phyloP scores from a whole-genome alignment of 192 early-diverging fungal genomes.

The Coemansia sp. region DNA sequence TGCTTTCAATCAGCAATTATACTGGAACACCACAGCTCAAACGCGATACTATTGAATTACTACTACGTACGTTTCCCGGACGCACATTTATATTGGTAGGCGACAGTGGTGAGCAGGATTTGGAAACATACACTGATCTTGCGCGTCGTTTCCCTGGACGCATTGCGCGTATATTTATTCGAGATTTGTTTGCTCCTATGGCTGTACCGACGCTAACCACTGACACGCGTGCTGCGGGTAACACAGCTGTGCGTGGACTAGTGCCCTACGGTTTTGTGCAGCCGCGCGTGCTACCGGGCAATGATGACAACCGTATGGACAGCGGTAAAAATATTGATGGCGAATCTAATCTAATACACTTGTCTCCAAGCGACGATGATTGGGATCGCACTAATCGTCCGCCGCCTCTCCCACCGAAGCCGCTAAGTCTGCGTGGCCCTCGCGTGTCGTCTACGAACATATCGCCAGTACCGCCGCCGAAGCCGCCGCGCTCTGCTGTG shows the following conservation, averaged over 20 bases:
- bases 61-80: slow-evolving; percentile 68
- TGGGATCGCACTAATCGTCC: slow-evolving; percentile 1
- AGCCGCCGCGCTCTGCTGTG: slow-evolving; percentile 16
- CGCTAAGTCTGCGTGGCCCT: slow-evolving; percentile 17
- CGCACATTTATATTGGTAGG: slow-evolving; percentile 88
- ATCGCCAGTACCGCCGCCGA: slow-evolving; percentile 18
- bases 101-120: slow-evolving; percentile 86
- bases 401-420: slow-evolving; percentile 47
- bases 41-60: slow-evolving; percentile 53
- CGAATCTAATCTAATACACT: slow-evolving; percentile 11
- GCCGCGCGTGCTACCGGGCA: slow-evolving; percentile 5
- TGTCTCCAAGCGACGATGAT: slow-evolving; percentile 5
- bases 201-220: slow-evolving; percentile 38
- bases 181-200: slow-evolving; percentile 60
- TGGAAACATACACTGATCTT: slow-evolving; percentile 77
- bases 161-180: slow-evolving; percentile 84
- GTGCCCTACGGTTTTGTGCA: slow-evolving; percentile 39
- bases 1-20: slow-evolving; percentile 59
- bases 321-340: not conserved
- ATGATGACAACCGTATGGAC: not conserved
- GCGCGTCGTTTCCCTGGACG: slow-evolving; percentile 61
- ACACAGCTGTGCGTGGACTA: slow-evolving; percentile 12
- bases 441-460: not conserved
- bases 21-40: slow-evolving; percentile 57
- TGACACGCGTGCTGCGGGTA: slow-evolving; percentile 27